These are phyloP conservation scores for Skeletonema grethae DNA, from an alignment of 108 stramenopile species.

Conservation along the genomic window DNA sequence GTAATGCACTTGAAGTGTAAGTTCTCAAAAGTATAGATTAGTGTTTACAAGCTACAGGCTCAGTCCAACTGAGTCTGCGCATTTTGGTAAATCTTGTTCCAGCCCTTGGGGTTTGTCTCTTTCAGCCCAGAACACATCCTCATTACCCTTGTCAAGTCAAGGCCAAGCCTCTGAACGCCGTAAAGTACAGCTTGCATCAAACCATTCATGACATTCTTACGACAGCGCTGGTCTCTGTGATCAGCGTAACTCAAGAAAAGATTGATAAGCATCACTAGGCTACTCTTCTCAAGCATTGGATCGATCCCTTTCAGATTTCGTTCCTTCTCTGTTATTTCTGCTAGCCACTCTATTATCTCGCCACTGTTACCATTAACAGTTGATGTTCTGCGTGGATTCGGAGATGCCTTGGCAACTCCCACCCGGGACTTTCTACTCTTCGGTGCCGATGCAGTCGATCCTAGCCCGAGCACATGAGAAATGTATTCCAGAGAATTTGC, in stretches of 20 bases:
- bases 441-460: slow-evolving; percentile 30
- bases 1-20: not conserved
- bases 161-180: slow-evolving; percentile 40
- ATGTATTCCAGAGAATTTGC: slow-evolving; percentile 49
- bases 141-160: slow-evolving; percentile 38
- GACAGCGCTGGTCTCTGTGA: slow-evolving; percentile 58
- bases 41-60: not conserved
- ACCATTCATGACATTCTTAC: slow-evolving; percentile 50
- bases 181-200: slow-evolving; percentile 49
- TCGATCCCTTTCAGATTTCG: slow-evolving; percentile 42
- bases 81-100: slow-evolving; percentile 34
- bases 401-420: slow-evolving; percentile 13
- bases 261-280: slow-evolving; percentile 37
- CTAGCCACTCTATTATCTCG: slow-evolving; percentile 61
- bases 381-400: slow-evolving; percentile 31
- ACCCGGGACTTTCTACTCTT: slow-evolving; percentile 29
- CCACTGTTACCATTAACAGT: slow-evolving; percentile 25
- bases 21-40: not conserved
- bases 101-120: slow-evolving; percentile 44
- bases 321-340: slow-evolving; percentile 52
- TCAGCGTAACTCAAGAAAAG: slow-evolving; percentile 51
- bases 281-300: slow-evolving; percentile 43
- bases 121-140: slow-evolving; percentile 43
- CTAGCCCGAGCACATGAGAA: slow-evolving; percentile 56
- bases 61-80: slow-evolving; percentile 11